phyloP scores from a whole-genome alignment of 345 rosid species.

The Erodium maritimum region DNA sequence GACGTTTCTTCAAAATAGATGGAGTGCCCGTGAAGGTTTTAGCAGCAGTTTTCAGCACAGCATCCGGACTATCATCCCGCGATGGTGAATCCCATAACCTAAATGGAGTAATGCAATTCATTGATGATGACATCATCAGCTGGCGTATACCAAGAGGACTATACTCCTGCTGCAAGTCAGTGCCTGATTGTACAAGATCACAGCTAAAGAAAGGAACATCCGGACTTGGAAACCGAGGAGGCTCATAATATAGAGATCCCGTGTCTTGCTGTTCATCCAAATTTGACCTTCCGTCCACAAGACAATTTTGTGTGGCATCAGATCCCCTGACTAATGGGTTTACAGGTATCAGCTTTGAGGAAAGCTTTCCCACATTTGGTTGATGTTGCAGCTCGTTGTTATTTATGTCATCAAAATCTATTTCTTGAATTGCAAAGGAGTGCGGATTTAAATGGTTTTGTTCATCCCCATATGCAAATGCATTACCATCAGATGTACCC shows the following conservation, averaged over 20 bases:
- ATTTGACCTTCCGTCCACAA: conserved; percentile 26
- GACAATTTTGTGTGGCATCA: conserved; percentile 18
- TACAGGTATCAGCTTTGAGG: conserved; percentile 49
- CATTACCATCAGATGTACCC: conserved; percentile 14
- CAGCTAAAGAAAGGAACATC: conserved; percentile 27
- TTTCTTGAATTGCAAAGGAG: conserved; percentile 25
- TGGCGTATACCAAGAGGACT: conserved; percentile 36
- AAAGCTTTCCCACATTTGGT: conserved; percentile 37
- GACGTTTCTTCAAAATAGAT: conserved; percentile 81
- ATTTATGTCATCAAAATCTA: conserved; percentile 22
- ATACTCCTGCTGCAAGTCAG: conserved; percentile 25
- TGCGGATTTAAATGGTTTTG: conserved; percentile 24
- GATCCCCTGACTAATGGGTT: conserved; percentile 12
- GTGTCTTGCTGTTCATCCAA: conserved; percentile 12
- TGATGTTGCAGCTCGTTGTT: conserved; percentile 30
- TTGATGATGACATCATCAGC: conserved; percentile 22
- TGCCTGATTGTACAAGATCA: conserved; percentile 21
- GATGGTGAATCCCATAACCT: conserved; percentile 88
- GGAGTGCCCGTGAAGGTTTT: conserved; percentile 68
- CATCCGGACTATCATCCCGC: conserved; percentile 59
- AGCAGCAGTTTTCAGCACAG: conserved; percentile 59
- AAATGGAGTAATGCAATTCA: conserved; percentile 5
- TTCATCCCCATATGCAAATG: conserved; percentile 22
- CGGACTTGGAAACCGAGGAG: conserved; percentile 28
- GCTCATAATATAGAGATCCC: conserved; percentile 23